Conservation (phyloP, 352 stramenopile genomes). For the Pythium aristosporum region DNA sequence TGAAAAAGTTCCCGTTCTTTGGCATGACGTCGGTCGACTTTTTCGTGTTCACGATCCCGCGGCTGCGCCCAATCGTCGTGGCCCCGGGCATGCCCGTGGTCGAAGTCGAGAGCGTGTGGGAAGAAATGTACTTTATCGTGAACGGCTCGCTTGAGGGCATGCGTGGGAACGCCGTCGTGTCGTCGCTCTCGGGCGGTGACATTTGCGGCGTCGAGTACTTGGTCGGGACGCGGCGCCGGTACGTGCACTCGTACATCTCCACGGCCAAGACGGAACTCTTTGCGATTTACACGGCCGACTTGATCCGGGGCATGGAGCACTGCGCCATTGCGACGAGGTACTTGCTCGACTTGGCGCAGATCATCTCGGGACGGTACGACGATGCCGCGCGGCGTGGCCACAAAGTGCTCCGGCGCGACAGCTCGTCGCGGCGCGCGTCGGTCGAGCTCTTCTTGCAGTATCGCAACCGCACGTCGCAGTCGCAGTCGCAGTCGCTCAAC, state of each 20-base stretch:
- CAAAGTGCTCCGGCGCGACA: conserved; percentile 37
- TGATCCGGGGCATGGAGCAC: conserved; percentile 55
- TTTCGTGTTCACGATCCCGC: conserved; percentile 65
- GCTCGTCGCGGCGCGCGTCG: conserved; percentile 6
- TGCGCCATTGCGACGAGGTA: conserved; percentile 69
- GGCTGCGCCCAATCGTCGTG: conserved; percentile 61
- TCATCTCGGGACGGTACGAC: conserved; percentile 54
- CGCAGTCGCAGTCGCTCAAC: conserved; percentile 41
- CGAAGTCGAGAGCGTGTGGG: conserved; percentile 77
- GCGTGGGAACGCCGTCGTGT: conserved; percentile 56
- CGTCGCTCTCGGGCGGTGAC: conserved; percentile 54
- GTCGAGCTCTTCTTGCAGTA: conserved; percentile 65
- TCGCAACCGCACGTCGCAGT: conserved; percentile 57
- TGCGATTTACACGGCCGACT: conserved; percentile 58
- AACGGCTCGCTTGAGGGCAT: conserved; percentile 57
- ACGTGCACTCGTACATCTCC: conserved; percentile 66
- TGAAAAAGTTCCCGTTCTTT: conserved; percentile 78
- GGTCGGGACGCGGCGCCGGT: conserved; percentile 46
- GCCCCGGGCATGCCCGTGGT: conserved; percentile 59
- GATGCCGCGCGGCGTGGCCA: conserved; percentile 51
- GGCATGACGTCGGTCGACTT: conserved; percentile 74
- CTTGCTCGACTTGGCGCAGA: conserved; percentile 57
- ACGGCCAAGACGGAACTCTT: conserved; percentile 68
- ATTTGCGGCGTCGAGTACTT: conserved; percentile 82
- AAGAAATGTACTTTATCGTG: conserved; percentile 78